A percentile compares a stretch with the other conserved stretches of the same genome.
Conservation (phyloP, 1,139 yeast genomes). For the Candida tropicalis region DNA sequence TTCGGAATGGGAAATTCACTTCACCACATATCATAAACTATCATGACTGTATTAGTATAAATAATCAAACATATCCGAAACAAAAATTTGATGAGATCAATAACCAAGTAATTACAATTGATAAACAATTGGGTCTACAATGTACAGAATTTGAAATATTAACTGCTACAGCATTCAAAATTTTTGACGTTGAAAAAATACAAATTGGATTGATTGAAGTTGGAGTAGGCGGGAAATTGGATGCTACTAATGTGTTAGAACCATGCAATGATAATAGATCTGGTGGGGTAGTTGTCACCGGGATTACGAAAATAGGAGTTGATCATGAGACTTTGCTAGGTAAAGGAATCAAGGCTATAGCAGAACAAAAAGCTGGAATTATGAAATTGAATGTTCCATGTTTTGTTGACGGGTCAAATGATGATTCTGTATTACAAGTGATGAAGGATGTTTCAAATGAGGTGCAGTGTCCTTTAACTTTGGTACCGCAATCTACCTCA, state of each 20-base stretch:
- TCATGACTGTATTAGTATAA: conserved; percentile 74
- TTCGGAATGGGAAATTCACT: conserved; percentile 75
- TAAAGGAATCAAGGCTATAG: conserved; percentile 60
- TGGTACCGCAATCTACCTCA: conserved; percentile 20
- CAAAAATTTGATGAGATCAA: conserved; percentile 50
- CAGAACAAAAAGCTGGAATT: conserved; percentile 82
- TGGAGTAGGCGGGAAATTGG: conserved; percentile 86
- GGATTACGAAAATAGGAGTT: conserved; percentile 79
- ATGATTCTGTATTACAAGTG: conserved; percentile 48
- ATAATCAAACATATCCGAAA: conserved; percentile 57
- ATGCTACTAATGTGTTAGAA: conserved; percentile 73
- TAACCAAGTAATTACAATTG: conserved; percentile 34
- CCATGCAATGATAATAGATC: conserved; percentile 26
- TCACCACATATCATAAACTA: conserved; percentile 80
- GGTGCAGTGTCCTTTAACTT: conserved; percentile 19
- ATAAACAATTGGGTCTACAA: conserved; percentile 44
- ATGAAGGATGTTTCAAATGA: conserved; percentile 28
- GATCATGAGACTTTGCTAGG: conserved; percentile 86
- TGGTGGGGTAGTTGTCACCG: conserved; percentile 61
- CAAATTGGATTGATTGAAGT: conserved; percentile 83
- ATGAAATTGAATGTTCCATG: conserved; percentile 63
- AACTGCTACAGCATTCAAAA: conserved; percentile 80
- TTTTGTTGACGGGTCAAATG: conserved; percentile 74
- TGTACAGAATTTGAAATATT: conserved; percentile 88
- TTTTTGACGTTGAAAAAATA: conserved; percentile 61